A percentile compares a stretch with the other conserved stretches of the same genome.
Conservation (phyloP, 306 rosid genomes). For the Acacia acuminata region DNA sequence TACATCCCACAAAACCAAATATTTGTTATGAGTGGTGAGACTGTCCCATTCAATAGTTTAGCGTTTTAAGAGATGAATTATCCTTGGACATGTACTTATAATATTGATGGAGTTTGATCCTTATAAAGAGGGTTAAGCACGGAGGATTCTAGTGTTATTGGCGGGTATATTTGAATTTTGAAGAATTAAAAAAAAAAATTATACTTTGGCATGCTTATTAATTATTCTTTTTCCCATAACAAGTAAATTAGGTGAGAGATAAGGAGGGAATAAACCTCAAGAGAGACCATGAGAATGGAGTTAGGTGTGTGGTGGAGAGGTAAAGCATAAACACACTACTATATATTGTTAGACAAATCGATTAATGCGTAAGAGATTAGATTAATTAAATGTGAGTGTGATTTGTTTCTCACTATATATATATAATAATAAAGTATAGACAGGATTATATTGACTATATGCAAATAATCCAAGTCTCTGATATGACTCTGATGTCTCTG, state of each 20-base stretch:
- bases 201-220: not conserved
- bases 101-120: too few species aligned
- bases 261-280: not conserved
- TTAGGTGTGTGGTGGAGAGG: not conserved
- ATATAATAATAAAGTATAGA: slow-evolving; percentile 7
- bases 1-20: not conserved
- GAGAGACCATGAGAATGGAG: not conserved
- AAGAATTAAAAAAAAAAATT: not conserved
- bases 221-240: not conserved
- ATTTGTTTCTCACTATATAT: not conserved
- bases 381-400: slow-evolving; percentile 5
- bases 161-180: too few species aligned
- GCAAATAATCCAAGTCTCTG: slow-evolving; percentile 1
- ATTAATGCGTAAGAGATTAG: not conserved
- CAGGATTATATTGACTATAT: slow-evolving; percentile 15
- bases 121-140: too few species aligned
- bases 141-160: too few species aligned
- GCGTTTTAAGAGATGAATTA: too few species aligned
- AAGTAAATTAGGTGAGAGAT: not conserved
- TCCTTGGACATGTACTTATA: too few species aligned
- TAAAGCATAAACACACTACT: not conserved
- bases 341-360: slow-evolving; percentile 10
- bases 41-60: too few species aligned
- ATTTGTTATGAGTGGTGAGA: too few species aligned
- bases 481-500: slow-evolving; percentile 15